These are phyloP conservation scores for Emergomyces orientalis DNA, from an alignment of 2,329 filamentous ascomycete species.

Conservation along the genomic window DNA sequence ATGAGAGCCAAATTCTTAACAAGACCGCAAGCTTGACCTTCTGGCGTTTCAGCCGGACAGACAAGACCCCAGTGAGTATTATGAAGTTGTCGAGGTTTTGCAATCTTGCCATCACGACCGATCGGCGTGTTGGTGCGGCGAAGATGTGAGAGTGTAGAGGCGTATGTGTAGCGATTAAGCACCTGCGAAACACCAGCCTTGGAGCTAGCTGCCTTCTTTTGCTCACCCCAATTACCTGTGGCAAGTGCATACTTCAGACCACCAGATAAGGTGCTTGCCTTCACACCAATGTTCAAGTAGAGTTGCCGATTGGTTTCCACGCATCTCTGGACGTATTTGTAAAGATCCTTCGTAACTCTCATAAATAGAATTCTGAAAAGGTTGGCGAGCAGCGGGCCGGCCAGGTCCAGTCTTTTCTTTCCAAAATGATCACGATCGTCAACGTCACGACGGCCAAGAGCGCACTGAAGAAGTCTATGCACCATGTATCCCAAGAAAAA, in stretches of 20 bases:
- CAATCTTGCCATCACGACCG: conserved; percentile 93
- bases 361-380: conserved; percentile 88
- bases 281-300: conserved; percentile 82
- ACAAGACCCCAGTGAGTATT: conserved; percentile 98
- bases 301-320: conserved; percentile 85
- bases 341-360: conserved; percentile 82
- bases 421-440: conserved; percentile 98
- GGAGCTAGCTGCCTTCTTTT: conserved; percentile 92
- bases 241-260: conserved; percentile 94
- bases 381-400: conserved; percentile 88
- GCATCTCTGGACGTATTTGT: conserved; percentile 82
- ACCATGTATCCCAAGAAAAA: conserved; percentile 99
- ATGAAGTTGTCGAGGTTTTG: conserved; percentile 93
- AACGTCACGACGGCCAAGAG: conserved; percentile 81
- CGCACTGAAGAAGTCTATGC: conserved; percentile 86
- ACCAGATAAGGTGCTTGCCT: conserved; percentile 81
- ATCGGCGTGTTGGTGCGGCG: conserved; percentile 96
- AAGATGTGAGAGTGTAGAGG: conserved; percentile 92
- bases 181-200: conserved; percentile 98
- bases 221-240: conserved; percentile 98
- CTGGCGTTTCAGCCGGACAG: conserved; percentile 92
- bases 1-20: conserved; percentile 97
- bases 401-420: conserved; percentile 94
- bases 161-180: conserved; percentile 93
- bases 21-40: conserved; percentile 94